Conservation (phyloP, 1,284 basidiomycete genomes). For the Marasmius oreades region DNA sequence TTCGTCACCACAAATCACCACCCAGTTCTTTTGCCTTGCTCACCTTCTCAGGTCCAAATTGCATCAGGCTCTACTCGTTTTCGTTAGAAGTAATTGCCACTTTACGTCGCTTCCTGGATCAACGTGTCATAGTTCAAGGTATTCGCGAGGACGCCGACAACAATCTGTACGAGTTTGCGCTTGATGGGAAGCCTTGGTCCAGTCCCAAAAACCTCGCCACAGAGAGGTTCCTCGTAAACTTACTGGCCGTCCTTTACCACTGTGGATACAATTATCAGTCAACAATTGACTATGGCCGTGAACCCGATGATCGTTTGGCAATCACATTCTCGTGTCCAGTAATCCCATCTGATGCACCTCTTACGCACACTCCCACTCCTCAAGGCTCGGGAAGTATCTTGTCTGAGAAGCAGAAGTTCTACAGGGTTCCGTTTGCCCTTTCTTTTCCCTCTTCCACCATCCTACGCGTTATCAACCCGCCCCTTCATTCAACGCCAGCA, state of each 20-base stretch:
- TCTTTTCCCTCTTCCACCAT: constrained; percentile 67
- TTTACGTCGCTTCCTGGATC: constrained; percentile 54
- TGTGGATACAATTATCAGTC: constrained; percentile 64
- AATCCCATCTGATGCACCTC: constrained; percentile 28
- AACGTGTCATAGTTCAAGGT: constrained; percentile 37
- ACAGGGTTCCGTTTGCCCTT: constrained; percentile 57
- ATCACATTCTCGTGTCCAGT: constrained; percentile 61
- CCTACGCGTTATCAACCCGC: constrained; percentile 70
- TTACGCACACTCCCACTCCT: constrained; percentile 29
- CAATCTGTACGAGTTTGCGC: constrained; percentile 60
- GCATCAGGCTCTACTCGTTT: constrained; percentile 68
- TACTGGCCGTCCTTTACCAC: constrained; percentile 59
- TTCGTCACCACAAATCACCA: constrained; percentile 46
- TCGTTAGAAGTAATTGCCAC: constrained; percentile 45
- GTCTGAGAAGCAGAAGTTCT: constrained; percentile 32
- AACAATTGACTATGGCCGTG: constrained; percentile 72
- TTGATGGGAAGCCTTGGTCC: constrained; percentile 69
- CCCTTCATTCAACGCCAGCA: constrained; percentile 70
- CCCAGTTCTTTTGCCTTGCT: constrained; percentile 65
- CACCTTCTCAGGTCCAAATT: constrained; percentile 57
- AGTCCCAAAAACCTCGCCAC: constrained; percentile 59
- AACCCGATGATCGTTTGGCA: constrained; percentile 66
- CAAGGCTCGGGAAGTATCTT: constrained; percentile 33
- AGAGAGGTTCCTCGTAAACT: constrained; percentile 66
- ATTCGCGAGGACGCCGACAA: constrained; percentile 56